Conservation (phyloP, 1,139 yeast genomes). For the Taphrina populina region DNA sequence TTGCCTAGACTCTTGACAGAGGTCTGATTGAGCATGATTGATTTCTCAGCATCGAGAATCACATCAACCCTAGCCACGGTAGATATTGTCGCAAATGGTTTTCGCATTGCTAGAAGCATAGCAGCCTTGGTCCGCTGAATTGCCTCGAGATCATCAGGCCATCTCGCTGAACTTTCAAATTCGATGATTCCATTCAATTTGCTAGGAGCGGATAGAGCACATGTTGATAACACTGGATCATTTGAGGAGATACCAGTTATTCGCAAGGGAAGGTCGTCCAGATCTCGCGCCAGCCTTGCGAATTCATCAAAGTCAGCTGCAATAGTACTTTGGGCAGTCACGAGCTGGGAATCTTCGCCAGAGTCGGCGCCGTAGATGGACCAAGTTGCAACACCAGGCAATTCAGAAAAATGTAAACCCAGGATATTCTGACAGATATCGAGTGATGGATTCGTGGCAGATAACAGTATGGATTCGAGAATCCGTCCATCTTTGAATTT, state of each 20-base stretch:
- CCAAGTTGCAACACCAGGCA: constrained; percentile 60
- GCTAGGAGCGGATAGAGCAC: neutral
- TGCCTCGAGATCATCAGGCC: constrained; percentile 92
- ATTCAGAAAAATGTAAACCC: constrained; percentile 67
- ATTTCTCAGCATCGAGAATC: constrained; percentile 58
- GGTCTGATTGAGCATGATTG: neutral
- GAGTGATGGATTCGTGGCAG: constrained; percentile 8
- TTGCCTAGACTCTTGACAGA: constrained; percentile 48
- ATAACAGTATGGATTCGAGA: constrained; percentile 87
- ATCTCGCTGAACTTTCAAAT: constrained; percentile 82
- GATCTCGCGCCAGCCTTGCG: constrained; percentile 59
- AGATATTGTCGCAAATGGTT: constrained; percentile 47
- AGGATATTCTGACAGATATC: constrained; percentile 47
- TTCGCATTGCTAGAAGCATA: constrained; percentile 71
- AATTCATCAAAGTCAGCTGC: constrained; percentile 53
- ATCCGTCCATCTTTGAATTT: constrained; percentile 84
- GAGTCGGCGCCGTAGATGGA: constrained; percentile 50
- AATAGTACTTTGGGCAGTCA: neutral
- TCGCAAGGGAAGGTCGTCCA: constrained; percentile 66
- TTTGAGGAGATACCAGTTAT: constrained; percentile 59
- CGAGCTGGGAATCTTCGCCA: constrained; percentile 22
- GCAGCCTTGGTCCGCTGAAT: constrained; percentile 89
- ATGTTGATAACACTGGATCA: constrained; percentile 8
- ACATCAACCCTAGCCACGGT: constrained; percentile 59
- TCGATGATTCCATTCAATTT: constrained; percentile 66